Percentiles rank a stretch among this genome's conserved stretches.
Evolutionary conservation across 1,139 yeast genomes (phyloP).

Genomic region (Taphrina wiesneri): DNA sequence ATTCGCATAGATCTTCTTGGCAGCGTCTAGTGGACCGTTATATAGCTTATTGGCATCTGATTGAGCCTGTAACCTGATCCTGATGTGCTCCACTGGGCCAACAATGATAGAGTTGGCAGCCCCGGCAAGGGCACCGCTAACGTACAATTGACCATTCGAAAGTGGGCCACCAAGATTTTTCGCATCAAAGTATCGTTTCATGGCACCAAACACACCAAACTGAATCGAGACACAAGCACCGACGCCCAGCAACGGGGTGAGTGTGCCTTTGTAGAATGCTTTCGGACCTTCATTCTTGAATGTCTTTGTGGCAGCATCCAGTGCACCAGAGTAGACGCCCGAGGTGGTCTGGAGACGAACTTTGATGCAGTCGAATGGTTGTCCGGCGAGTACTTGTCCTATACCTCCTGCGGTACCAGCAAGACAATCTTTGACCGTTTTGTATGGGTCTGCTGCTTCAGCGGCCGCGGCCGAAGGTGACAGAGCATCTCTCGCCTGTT

Average conservation of each 20-base stretch:
- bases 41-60: conserved; percentile 50
- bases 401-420: conserved; percentile 95
- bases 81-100: conserved; percentile 71
- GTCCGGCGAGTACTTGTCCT: conserved; percentile 93
- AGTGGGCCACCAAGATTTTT: conserved; percentile 48
- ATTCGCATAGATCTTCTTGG: conserved; percentile 56
- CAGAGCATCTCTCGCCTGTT: not conserved
- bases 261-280: conserved; percentile 88
- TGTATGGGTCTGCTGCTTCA: conserved; percentile 23
- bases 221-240: conserved; percentile 92
- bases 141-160: conserved; percentile 58
- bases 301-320: conserved; percentile 72
- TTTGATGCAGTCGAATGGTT: conserved; percentile 89
- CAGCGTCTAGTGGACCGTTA: conserved; percentile 79
- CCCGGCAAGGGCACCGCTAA: conserved; percentile 80
- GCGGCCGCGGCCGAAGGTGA: conserved; percentile 5
- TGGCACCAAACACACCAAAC: conserved; percentile 86
- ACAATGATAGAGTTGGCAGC: conserved; percentile 70
- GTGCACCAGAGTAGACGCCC: conserved; percentile 59
- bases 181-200: conserved; percentile 71
- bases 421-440: conserved; percentile 63
- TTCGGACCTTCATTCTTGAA: conserved; percentile 70
- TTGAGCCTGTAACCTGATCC: conserved; percentile 55
- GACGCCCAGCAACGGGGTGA: conserved; percentile 78
- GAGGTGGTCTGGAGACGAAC: conserved; percentile 85